phyloP scores from a whole-genome alignment of 306 rosid genomes.

The Lagenaria siceraria region DNA sequence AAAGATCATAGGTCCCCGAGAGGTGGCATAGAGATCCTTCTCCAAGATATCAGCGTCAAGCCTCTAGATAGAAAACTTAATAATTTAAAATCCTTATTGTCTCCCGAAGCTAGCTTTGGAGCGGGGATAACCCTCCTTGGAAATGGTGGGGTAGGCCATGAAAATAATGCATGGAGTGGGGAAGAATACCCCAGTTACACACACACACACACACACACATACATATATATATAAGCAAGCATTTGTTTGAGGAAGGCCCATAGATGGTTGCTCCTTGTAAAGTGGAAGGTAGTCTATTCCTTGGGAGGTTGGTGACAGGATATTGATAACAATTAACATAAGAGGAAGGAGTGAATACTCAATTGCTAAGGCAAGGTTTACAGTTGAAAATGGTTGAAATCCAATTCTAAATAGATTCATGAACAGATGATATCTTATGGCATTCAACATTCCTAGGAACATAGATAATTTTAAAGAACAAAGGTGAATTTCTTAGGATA shows the following conservation, averaged over 20 bases:
- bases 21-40: not conserved
- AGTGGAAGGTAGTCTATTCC: not conserved
- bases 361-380: not conserved
- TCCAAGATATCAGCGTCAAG: not conserved
- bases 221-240: no score
- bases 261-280: not conserved
- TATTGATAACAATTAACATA: not conserved
- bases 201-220: no score
- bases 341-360: not conserved
- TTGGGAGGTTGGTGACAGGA: not conserved
- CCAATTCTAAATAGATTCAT: not conserved
- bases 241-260: not conserved
- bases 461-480: not conserved
- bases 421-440: not conserved
- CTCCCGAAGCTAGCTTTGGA: no score
- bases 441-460: not conserved
- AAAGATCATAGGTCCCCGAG: not conserved
- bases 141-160: no score
- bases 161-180: no score
- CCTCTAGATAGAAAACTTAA: not conserved
- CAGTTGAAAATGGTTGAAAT: not conserved
- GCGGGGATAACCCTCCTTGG: no score
- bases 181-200: no score
- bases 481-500: not conserved
- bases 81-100: no score